Evolutionary conservation across 1,284 basidiomycete species (phyloP).

Genomic region (Porogramme epimiltina): DNA sequence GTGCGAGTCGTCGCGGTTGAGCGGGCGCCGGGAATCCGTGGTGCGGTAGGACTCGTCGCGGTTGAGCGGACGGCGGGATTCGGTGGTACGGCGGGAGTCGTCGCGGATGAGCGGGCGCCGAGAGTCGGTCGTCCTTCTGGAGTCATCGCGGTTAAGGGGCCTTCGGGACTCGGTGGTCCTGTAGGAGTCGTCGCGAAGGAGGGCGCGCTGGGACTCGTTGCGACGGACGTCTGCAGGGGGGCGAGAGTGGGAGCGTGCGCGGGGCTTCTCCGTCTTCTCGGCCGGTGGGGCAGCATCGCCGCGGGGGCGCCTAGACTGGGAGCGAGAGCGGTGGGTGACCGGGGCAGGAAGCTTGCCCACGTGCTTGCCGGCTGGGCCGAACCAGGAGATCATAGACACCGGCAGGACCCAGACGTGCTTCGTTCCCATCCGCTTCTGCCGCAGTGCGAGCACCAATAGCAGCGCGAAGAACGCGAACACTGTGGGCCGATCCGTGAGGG

Average conservation of each 20-base stretch:
- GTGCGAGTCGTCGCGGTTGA: conserved; percentile 16
- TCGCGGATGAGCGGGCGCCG: conserved; percentile 12
- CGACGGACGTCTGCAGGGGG: conserved; percentile 21
- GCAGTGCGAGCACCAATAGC: conserved; percentile 64
- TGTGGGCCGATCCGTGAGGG: conserved; percentile 33
- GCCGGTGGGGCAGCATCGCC: conserved; percentile 2
- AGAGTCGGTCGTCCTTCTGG: conserved; percentile 9
- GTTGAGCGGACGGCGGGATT: conserved; percentile 10
- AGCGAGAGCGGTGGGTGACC: conserved; percentile 34
- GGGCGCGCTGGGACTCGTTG: conserved; percentile 23
- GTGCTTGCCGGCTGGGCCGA: conserved; percentile 37
- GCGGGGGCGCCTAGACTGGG: conserved; percentile 23
- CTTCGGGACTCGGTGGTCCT: conserved; percentile 16
- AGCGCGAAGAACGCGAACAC: conserved; percentile 64
- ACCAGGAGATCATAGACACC: conserved; percentile 74
- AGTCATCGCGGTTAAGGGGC: conserved; percentile 13
- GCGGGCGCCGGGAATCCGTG: conserved; percentile 5
- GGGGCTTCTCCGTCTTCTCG: conserved; percentile 11
- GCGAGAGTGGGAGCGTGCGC: conserved; percentile 13
- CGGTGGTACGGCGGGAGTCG: conserved; percentile 12
- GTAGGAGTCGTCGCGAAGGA: conserved; percentile 21
- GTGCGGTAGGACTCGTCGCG: conserved; percentile 17
- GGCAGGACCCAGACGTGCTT: conserved; percentile 74
- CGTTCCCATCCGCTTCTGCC: conserved; percentile 65
- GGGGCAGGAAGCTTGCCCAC: conserved; percentile 35